Percentiles rank a stretch among this genome's conserved stretches.
Evolutionary conservation across 2,329 filamentous ascomycete genomes (phyloP).

Genomic region (Aspergillus fijiensis): DNA sequence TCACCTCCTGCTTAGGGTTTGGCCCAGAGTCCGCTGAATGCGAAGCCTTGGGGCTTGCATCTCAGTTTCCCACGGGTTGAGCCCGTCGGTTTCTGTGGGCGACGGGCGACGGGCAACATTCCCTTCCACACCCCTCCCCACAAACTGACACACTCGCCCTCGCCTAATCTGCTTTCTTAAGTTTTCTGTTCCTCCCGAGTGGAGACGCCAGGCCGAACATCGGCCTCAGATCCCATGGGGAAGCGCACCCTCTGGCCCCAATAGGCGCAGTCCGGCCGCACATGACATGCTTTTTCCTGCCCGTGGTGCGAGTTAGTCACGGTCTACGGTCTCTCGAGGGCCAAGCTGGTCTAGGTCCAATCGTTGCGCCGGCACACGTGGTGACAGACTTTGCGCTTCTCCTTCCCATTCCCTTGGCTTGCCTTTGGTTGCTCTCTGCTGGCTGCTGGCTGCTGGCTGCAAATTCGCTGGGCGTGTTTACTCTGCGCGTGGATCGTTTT

Average conservation of each 20-base stretch:
- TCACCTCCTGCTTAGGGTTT: not conserved
- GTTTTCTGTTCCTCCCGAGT: not conserved
- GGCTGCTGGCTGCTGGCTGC: not conserved
- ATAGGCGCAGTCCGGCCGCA: not conserved
- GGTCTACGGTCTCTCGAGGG: not conserved
- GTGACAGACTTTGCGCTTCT: not conserved
- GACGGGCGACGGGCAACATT: not conserved
- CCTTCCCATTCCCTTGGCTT: not conserved
- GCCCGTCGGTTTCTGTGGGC: not conserved
- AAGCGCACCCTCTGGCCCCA: not conserved
- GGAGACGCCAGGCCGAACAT: not conserved
- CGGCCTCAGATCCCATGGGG: not conserved
- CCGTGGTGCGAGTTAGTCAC: not conserved
- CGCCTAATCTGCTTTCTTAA: not conserved
- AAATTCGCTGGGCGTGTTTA: not conserved
- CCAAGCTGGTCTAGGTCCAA: not conserved
- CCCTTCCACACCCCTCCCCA: not conserved
- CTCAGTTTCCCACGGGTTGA: not conserved
- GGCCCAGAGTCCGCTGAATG: not conserved
- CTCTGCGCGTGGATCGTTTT: not conserved
- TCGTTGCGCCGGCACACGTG: not conserved
- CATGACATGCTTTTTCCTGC: not conserved
- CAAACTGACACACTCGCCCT: not conserved
- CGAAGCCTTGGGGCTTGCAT: not conserved
- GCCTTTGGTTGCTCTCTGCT: no score